Conservation (phyloP, 2,329 filamentous ascomycete species). For the Stenocarpella maydis region DNA sequence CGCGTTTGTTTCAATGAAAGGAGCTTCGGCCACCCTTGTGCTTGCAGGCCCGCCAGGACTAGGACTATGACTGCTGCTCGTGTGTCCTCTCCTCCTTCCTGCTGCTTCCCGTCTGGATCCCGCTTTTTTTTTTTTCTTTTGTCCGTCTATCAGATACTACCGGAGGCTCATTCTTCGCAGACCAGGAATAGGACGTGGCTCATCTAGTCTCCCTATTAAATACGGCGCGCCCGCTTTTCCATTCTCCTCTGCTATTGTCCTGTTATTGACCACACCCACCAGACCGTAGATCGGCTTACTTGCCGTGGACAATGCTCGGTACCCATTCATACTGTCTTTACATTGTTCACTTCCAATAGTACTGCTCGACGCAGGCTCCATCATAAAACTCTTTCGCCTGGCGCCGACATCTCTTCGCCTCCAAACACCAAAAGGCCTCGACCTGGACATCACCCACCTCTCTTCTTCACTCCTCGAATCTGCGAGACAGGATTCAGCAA, state of each 20-base stretch:
- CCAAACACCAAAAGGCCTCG: not conserved
- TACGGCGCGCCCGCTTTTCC: slow-evolving; percentile 26
- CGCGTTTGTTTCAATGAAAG: slow-evolving; percentile 24
- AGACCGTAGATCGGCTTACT: slow-evolving; percentile 28
- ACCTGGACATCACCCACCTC: not conserved
- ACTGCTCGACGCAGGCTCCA: slow-evolving; percentile 34
- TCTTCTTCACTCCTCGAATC: slow-evolving; percentile 23
- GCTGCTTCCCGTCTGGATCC: not conserved
- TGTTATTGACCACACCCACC: slow-evolving; percentile 11
- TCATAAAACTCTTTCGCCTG: slow-evolving; percentile 22
- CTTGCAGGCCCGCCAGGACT: not conserved
- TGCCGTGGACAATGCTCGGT: slow-evolving; percentile 34
- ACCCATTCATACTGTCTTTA: slow-evolving; percentile 25
- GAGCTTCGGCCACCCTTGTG: slow-evolving; percentile 21
- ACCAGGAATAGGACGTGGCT: slow-evolving; percentile 22
- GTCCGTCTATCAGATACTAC: slow-evolving; percentile 6
- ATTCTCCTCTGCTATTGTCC: slow-evolving; percentile 2
- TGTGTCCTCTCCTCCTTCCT: slow-evolving; percentile 9
- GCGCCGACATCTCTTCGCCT: slow-evolving; percentile 3
- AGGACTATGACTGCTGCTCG: slow-evolving; percentile 11
- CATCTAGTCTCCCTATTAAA: slow-evolving; percentile 30
- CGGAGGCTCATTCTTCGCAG: not conserved
- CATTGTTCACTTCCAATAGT: slow-evolving; percentile 33
- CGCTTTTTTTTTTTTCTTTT: not conserved
- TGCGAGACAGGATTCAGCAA: slow-evolving; percentile 32